Conservation (phyloP, 2,329 filamentous ascomycete genomes). For the Hymenoscyphus occultus region DNA sequence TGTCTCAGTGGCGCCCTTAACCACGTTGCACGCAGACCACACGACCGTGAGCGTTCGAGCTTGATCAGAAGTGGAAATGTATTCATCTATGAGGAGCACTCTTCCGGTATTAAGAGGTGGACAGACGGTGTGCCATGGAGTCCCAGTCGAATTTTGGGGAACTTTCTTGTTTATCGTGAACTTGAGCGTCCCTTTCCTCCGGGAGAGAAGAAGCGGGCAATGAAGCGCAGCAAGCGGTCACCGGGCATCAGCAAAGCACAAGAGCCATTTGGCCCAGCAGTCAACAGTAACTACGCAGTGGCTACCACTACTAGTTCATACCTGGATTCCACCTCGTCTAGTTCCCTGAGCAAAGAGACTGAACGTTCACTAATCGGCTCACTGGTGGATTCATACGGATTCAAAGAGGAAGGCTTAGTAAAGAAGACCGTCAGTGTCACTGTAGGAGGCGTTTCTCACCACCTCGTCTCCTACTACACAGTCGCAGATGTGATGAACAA, state of each 20-base stretch:
- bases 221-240: conserved; percentile 60
- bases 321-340: conserved; percentile 24
- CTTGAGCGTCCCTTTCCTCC: conserved; percentile 93
- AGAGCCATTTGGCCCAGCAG: conserved; percentile 21
- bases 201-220: conserved; percentile 80
- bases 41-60: conserved; percentile 74
- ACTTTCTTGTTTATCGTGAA: conserved; percentile 94
- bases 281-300: conserved; percentile 19
- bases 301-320: conserved; percentile 18
- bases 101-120: conserved; percentile 91
- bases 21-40: conserved; percentile 79
- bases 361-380: conserved; percentile 64
- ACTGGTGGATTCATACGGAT: conserved; percentile 83
- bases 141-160: conserved; percentile 90
- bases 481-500: conserved; percentile 69
- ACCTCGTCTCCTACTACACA: conserved; percentile 86
- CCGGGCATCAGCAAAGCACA: conserved; percentile 32
- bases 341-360: conserved; percentile 32
- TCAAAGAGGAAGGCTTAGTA: conserved; percentile 77
- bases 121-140: conserved; percentile 91
- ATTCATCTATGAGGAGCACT: conserved; percentile 89
- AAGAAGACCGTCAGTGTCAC: conserved; percentile 91
- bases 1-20: conserved; percentile 67
- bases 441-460: conserved; percentile 71
- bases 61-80: conserved; percentile 82